Percentiles rank a stretch among this genome's conserved stretches.
phyloP scores from a whole-genome alignment of 768 basidiomycete species.

The Pholiota molesta region DNA sequence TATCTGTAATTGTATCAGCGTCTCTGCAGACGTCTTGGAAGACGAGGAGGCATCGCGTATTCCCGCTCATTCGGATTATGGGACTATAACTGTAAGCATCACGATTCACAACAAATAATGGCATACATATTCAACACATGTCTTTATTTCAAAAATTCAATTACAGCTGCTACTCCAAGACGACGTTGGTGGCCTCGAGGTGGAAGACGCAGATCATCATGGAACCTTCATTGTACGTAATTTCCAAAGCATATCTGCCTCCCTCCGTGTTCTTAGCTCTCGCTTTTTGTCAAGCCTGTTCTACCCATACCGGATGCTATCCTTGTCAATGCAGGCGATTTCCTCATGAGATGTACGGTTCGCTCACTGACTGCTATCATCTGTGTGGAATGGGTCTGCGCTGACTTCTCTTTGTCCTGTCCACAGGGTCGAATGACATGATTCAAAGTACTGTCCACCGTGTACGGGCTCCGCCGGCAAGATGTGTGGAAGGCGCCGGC shows the following conservation, averaged over 20 bases:
- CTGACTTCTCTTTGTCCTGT: neutral
- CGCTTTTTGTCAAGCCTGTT: conserved; percentile 31
- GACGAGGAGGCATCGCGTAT: conserved; percentile 44
- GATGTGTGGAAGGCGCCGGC: conserved; percentile 15
- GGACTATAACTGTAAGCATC: conserved; percentile 49
- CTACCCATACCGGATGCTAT: conserved; percentile 47
- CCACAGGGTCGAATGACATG: conserved; percentile 45
- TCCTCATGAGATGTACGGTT: conserved; percentile 51
- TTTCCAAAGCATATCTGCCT: neutral
- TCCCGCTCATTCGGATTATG: conserved; percentile 57
- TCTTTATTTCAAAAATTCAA: no score
- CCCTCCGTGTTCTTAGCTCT: neutral
- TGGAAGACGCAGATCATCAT: conserved; percentile 53
- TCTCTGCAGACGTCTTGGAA: conserved; percentile 33
- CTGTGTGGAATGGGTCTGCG: neutral
- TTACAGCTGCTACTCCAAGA: conserved; percentile 57
- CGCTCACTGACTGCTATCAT: neutral
- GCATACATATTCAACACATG: no score
- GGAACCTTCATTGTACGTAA: conserved; percentile 42
- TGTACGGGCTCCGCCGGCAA: conserved; percentile 42
- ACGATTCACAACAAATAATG: no score
- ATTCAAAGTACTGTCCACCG: conserved; percentile 57
- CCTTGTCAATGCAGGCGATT: conserved; percentile 55
- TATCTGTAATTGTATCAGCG: conserved; percentile 21
- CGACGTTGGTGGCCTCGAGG: conserved; percentile 61